Conservation (phyloP, 1,284 basidiomycete genomes). For the Boletus sp. region DNA sequence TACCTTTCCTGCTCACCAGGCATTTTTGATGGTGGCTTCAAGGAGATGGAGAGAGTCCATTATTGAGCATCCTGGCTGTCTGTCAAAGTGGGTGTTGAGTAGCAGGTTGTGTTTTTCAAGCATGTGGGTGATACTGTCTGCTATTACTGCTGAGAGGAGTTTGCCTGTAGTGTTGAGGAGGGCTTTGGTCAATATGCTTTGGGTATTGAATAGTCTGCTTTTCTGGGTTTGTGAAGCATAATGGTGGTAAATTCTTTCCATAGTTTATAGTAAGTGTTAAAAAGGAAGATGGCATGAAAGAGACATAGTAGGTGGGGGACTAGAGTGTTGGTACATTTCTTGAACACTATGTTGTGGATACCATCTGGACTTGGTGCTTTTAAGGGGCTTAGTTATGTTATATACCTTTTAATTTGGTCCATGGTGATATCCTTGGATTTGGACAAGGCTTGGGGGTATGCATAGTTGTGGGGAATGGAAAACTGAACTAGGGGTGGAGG, state of each 20-base stretch:
- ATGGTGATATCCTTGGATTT: no score
- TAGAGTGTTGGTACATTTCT: neutral
- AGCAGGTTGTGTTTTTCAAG: neutral
- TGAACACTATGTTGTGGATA: neutral
- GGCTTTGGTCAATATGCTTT: slow-evolving; percentile 7
- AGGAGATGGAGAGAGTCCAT: slow-evolving; percentile 33
- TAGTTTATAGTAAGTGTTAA: neutral
- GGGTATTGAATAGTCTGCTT: neutral
- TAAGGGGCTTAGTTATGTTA: neutral
- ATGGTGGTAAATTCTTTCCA: slow-evolving; percentile 9
- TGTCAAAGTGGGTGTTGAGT: slow-evolving; percentile 28
- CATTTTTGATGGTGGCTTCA: slow-evolving; percentile 26
- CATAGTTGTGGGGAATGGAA: no score
- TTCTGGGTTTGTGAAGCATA: neutral
- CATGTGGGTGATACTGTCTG: neutral
- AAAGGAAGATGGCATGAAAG: neutral
- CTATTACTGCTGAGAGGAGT: neutral
- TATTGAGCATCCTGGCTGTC: slow-evolving; percentile 31
- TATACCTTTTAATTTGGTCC: no score
- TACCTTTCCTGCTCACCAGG: neutral
- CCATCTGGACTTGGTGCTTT: neutral
- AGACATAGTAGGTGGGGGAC: neutral
- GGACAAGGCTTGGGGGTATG: no score
- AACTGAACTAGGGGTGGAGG: no score
- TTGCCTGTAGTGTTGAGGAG: slow-evolving; percentile 8